These are phyloP conservation scores for Globisporangium spinosum DNA, from an alignment of 352 stramenopile species.

Conservation along the genomic window DNA sequence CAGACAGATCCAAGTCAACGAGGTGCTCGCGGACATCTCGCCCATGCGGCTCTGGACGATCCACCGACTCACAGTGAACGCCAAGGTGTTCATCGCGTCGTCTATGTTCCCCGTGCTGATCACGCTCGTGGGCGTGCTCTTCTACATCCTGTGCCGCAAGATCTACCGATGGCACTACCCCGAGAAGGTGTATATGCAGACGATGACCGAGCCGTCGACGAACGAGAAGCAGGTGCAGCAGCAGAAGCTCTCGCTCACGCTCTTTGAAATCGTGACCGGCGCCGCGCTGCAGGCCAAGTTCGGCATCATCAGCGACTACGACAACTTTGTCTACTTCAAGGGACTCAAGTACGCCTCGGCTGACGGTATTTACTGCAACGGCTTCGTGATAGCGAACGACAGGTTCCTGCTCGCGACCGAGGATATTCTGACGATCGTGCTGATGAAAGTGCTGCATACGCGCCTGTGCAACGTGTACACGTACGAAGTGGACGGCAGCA, in stretches of 20 bases:
- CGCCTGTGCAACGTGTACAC: conserved; percentile 7
- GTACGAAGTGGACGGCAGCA: conserved; percentile 2
- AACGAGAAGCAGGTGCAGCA: background rate
- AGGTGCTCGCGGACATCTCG: background rate
- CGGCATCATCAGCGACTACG: conserved; percentile 5
- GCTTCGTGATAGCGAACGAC: background rate
- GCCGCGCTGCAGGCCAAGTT: background rate
- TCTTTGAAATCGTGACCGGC: background rate
- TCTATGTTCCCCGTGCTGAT: background rate
- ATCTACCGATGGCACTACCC: background rate
- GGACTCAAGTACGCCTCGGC: background rate
- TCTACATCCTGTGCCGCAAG: conserved; percentile 28
- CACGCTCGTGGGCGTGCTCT: conserved; percentile 1
- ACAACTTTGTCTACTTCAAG: background rate
- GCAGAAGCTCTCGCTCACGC: background rate
- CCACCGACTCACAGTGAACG: background rate
- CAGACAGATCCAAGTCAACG: background rate
- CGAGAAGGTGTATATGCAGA: background rate
- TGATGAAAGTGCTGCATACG: background rate
- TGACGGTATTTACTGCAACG: background rate
- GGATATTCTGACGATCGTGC: background rate
- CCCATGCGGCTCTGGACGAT: background rate
- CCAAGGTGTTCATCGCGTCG: background rate
- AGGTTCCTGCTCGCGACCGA: background rate
- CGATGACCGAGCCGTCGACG: background rate